Percentiles rank a stretch among this genome's conserved stretches.
phyloP scores from a whole-genome alignment of 352 stramenopile genomes.

The Pelagophyceae sp. region DNA sequence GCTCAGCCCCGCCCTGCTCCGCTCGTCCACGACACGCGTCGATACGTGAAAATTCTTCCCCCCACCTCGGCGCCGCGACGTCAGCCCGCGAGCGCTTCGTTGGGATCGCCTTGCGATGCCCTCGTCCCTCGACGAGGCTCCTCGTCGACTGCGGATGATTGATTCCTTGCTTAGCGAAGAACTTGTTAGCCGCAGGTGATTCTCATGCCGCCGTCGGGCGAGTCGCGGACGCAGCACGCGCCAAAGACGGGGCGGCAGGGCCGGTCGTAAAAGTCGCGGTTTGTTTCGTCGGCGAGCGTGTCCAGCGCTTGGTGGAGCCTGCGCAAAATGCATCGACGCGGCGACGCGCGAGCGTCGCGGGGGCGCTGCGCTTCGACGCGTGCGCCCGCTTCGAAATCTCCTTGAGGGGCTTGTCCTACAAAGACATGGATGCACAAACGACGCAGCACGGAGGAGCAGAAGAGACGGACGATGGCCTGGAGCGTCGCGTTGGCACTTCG shows the following conservation, averaged over 20 bases:
- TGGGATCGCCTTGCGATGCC: no score
- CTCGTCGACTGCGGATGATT: no score
- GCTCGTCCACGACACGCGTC: no score
- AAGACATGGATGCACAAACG: no score
- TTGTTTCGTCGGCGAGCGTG: conserved; percentile 16
- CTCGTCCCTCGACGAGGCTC: no score
- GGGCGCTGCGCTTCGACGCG: neutral
- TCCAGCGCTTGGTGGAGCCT: conserved; percentile 10
- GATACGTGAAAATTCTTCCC: no score
- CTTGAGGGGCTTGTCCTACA: neutral
- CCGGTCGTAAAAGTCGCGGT: conserved; percentile 19
- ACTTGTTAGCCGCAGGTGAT: conserved; percentile 12
- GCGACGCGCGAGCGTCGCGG: neutral
- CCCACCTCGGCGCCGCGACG: no score
- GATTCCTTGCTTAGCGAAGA: no score
- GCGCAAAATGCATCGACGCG: neutral
- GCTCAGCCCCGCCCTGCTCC: no score
- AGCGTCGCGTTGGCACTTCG: neutral
- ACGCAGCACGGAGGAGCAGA: neutral
- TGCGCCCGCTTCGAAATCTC: neutral
- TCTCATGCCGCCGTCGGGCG: conserved; percentile 13
- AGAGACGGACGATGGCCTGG: neutral
- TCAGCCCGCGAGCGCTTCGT: no score
- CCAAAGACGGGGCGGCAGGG: conserved; percentile 15
- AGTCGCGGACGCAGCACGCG: conserved; percentile 19